Percentiles rank a stretch among this genome's conserved stretches.
phyloP scores from a whole-genome alignment of 2,329 filamentous ascomycete species.

The Verticillium longisporum region DNA sequence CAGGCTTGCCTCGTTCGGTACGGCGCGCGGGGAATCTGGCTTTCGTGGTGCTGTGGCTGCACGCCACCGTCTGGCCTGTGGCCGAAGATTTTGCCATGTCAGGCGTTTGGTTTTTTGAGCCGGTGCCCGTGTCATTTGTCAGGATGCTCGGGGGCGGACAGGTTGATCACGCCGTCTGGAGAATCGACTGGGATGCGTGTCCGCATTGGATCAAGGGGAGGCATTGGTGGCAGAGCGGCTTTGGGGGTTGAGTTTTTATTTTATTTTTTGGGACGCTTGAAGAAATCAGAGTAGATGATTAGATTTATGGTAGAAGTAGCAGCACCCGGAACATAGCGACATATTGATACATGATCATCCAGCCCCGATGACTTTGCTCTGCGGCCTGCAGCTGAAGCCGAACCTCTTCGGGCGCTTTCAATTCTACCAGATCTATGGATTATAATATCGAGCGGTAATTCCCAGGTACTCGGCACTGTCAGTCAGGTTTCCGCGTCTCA shows the following conservation, averaged over 20 bases:
- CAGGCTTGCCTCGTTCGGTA: constrained; percentile 34
- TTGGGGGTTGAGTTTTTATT: constrained; percentile 14
- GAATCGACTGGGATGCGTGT: constrained; percentile 52
- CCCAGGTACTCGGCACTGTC: no score
- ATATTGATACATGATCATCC: no score
- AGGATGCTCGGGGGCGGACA: constrained; percentile 58
- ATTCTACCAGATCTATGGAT: no score
- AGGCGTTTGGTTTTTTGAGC: constrained; percentile 76
- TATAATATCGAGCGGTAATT: no score
- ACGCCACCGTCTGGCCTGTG: constrained; percentile 57
- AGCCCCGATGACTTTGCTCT: no score
- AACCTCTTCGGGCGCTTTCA: no score
- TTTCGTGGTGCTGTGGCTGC: constrained; percentile 62
- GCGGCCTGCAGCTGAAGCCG: no score
- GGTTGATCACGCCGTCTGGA: constrained; percentile 57
- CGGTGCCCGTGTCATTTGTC: constrained; percentile 68
- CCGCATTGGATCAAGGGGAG: constrained; percentile 50
- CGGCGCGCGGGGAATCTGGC: constrained; percentile 51
- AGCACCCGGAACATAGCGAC: no score
- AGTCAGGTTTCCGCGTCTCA: no score
- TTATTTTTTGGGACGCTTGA: no score
- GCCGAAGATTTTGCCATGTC: constrained; percentile 68
- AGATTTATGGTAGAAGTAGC: no score
- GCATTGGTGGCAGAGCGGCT: constrained; percentile 52
- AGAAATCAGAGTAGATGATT: no score